Conservation (phyloP, 2,329 filamentous ascomycete genomes). For the Neonectria sp. region DNA sequence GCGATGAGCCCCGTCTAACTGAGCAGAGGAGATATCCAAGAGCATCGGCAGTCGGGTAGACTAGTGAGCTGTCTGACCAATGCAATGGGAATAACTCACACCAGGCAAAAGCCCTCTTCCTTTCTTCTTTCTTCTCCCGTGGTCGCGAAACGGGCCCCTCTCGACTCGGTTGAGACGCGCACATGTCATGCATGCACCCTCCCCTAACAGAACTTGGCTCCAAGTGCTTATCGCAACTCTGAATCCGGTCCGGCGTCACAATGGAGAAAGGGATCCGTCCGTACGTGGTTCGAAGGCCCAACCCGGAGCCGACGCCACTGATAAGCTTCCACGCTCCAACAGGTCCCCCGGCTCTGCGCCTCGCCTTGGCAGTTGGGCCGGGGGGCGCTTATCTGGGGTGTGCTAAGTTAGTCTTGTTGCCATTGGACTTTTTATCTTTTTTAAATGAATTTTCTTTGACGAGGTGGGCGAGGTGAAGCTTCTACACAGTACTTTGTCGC, state of each 20-base stretch:
- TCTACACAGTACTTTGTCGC: too few species aligned
- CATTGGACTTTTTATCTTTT: conserved; percentile 4
- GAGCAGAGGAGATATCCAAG: neutral
- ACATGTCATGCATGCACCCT: conserved; percentile 10
- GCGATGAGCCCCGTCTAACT: neutral
- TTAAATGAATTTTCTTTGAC: neutral
- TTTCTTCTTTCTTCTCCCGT: neutral
- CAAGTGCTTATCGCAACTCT: conserved; percentile 38
- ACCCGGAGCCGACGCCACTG: conserved; percentile 38
- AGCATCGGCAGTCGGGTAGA: neutral
- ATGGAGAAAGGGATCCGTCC: conserved; percentile 1
- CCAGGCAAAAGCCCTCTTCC: neutral
- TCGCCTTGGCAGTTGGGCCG: conserved; percentile 41
- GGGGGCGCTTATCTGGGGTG: conserved; percentile 2
- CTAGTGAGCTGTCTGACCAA: conserved; percentile 2
- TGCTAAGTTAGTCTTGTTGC: conserved; percentile 4
- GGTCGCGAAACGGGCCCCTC: neutral
- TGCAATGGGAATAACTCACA: conserved; percentile 8
- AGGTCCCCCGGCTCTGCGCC: conserved; percentile 33
- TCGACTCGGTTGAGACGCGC: neutral
- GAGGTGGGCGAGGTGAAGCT: neutral
- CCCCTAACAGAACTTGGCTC: conserved; percentile 7
- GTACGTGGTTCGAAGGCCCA: conserved; percentile 6
- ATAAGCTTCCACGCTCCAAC: conserved; percentile 43
- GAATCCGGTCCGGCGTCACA: conserved; percentile 34